Base-by-base conservation (phyloP, 1,139 yeast species). In the Suhomyces chickasaworum region DNA sequence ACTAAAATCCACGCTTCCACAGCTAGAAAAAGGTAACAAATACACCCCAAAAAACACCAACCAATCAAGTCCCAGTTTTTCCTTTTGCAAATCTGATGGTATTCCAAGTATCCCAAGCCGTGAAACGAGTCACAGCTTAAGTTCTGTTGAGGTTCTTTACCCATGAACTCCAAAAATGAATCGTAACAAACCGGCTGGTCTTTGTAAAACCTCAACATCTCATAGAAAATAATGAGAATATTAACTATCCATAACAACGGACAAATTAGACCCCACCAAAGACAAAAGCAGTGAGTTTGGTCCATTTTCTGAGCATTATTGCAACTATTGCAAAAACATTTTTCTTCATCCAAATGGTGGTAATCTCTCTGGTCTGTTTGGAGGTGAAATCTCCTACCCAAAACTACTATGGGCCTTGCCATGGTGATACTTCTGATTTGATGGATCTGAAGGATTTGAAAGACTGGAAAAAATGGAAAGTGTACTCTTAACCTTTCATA, bases 221-320 rank as follows among this genome's bases (percentile, higher is more conserved):
- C 34, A 17, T 34, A 41, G n/a, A 21, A 10, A 7, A 22, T 6
- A 10, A 33, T 7, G n/a, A 38, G 36, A 4, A 54, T 34, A 22
- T 48, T 49, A n/a, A 43, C 44, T 1, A 60, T 2, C 71, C 71
- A 66, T 2, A 60, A 10, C 0, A 55, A 37, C 3, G 73, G 72
- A 21, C 59, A 47, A 2, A 59, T 3, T 0, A 58, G 12, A 0
- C 70, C 70, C 45, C 52, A 47, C 30, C 53, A 36, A 15, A 64
- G 40, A 3, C 49, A 45, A 39, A 33, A 20, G 10, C 27, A 37
- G 3, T 34, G 30, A 10, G 29, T 37, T 30, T 41, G 52, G n/a
- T 35, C 30, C 35, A 48, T 37, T 13, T 29, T 23, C 6, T 30
- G 15, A 13, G 31, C 17, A 18, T 16, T 40, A n/a, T 40, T 43